Evolutionary conservation across 345 rosid species (phyloP).

Genomic region (Pistacia atlantica): DNA sequence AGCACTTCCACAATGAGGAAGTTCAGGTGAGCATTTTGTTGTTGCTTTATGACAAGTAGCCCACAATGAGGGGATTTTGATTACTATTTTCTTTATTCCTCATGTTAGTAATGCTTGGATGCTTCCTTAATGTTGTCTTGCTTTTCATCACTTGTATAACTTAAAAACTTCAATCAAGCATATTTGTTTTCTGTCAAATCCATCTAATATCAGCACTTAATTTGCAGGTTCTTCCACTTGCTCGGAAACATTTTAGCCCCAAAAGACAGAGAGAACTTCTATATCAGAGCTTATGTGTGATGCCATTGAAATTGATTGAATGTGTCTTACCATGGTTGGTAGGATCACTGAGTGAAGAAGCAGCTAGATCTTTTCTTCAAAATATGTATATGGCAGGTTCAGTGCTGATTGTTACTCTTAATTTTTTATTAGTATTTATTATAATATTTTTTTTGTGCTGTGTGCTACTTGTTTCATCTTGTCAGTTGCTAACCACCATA

Average conservation of each 20-base stretch:
- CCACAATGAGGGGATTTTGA: not conserved
- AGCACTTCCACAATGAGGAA: constrained; percentile 62
- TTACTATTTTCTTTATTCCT: constrained; percentile 1
- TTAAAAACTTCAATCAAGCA: constrained; percentile 13
- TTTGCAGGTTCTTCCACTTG: constrained; percentile 62
- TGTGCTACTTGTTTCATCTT: constrained; percentile 3
- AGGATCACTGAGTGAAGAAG: constrained; percentile 49
- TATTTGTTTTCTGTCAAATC: not conserved
- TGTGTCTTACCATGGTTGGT: constrained; percentile 65
- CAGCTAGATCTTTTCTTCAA: constrained; percentile 53
- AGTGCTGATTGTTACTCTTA: not conserved
- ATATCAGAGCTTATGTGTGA: constrained; percentile 59
- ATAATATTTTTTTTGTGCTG: not conserved
- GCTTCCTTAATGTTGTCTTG: not conserved
- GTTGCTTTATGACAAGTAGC: constrained; percentile 14
- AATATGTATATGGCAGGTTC: constrained; percentile 62
- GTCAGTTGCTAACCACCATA: constrained; percentile 21
- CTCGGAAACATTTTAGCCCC: constrained; percentile 54
- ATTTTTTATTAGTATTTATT: constrained; percentile 7
- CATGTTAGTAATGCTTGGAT: not conserved
- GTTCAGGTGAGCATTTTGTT: constrained; percentile 44
- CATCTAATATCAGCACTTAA: constrained; percentile 15
- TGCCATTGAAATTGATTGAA: constrained; percentile 64
- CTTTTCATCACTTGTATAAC: not conserved
- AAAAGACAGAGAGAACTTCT: constrained; percentile 64